Evolutionary conservation across 2,329 filamentous ascomycete species (phyloP), one percentile per base, ranked within the genome.

Genomic region (Cladophialophora exuberans): DNA sequence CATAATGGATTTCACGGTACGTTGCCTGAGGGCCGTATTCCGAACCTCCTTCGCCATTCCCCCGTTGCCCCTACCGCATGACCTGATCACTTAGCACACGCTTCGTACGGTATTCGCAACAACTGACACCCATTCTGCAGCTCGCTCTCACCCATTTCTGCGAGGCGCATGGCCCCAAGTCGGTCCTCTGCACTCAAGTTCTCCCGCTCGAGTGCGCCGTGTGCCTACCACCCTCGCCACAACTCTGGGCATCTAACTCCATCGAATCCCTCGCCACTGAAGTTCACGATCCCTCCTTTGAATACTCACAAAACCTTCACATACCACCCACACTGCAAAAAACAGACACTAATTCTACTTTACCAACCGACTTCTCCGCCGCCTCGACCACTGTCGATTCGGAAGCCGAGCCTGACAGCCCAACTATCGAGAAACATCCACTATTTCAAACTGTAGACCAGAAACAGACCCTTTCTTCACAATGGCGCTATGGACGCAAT

Each of bases 131-230:
- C n/a, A 36, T 55, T 30, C 15, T 49, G 45, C 64, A 84, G 81
- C 77, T 84, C 66, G 83, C 81, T 65, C 76, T 84, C 61, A 82
- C 81, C 61, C 81, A 84, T 72, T 84, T 84, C 69, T 84, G 81
- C 71, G 81, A 84, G 72, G 74, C 81, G 69, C 80, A 84, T 76
- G 81, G 81, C 67, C 81, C 81, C 15, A 84, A 81, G 48, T 83
- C 80, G 53, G 82, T 83, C 68, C 79, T 84, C 61, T 83, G 81
- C 69, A 83, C 81, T 55, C 81, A 83, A 67, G 78, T 82, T 60
- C 72, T 79, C 44, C 79, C 79, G 11, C 73, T 80, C 54, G 73
- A 79, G 52, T 84, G 81, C 65, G 68, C 72, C 42, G 76, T 79
- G 65, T 84, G 81, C 67, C 75, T 73, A 48, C 71, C 72, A 58